These are phyloP conservation scores for Purshia tridentata DNA, from an alignment of 306 rosid genomes.

Conservation along the genomic window DNA sequence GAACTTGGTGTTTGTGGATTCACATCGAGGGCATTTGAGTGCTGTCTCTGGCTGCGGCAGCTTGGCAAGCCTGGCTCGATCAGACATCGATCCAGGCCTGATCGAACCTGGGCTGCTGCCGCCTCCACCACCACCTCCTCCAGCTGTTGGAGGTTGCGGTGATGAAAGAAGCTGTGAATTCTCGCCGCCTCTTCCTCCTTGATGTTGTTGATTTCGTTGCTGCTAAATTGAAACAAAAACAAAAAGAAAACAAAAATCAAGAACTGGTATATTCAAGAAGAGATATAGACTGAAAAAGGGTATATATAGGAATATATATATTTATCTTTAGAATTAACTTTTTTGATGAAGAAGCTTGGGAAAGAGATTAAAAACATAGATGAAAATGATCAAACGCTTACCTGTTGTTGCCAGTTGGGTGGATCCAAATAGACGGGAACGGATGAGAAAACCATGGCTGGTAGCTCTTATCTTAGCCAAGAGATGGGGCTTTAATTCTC, in stretches of 20 bases:
- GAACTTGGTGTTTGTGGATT: slow-evolving; percentile 80
- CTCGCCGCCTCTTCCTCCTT: slow-evolving; percentile 22
- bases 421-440: slow-evolving; percentile 81
- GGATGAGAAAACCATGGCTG: slow-evolving; percentile 81
- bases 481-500: slow-evolving; percentile 38
- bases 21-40: slow-evolving; percentile 83
- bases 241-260: slow-evolving; percentile 14
- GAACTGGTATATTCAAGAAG: slow-evolving; percentile 63
- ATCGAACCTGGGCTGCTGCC: slow-evolving; percentile 34
- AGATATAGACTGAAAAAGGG: slow-evolving; percentile 37
- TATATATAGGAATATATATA: slow-evolving; percentile 28
- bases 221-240: not conserved
- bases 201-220: slow-evolving; percentile 39
- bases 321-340: slow-evolving; percentile 40
- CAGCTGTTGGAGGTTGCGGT: slow-evolving; percentile 19
- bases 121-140: slow-evolving; percentile 19
- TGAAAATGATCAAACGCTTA: slow-evolving; percentile 16
- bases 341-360: slow-evolving; percentile 51
- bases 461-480: not conserved
- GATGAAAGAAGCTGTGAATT: slow-evolving; percentile 30
- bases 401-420: slow-evolving; percentile 84
- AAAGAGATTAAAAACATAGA: slow-evolving; percentile 13
- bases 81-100: slow-evolving; percentile 68
- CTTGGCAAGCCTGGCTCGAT: slow-evolving; percentile 66
- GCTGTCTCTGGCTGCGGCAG: slow-evolving; percentile 56